These are phyloP conservation scores for Colletotrichum tofieldiae DNA, from an alignment of 2,329 filamentous ascomycete genomes.

Conservation along the genomic window DNA sequence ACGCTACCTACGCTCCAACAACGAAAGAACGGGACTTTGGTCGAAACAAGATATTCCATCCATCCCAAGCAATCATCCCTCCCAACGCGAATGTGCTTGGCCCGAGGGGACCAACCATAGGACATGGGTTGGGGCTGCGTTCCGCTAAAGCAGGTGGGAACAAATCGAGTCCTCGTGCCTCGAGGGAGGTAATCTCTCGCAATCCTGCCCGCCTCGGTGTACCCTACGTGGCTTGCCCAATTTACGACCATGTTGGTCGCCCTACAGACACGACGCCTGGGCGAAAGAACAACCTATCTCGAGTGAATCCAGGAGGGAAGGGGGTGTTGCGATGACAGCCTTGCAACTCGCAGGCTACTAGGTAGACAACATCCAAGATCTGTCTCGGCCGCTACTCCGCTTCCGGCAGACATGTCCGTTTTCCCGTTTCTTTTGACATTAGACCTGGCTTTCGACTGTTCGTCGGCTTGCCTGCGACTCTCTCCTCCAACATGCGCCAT, in stretches of 20 bases:
- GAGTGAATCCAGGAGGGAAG: neutral
- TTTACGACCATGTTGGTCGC: neutral
- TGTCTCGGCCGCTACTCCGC: slow-evolving; percentile 4
- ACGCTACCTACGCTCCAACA: neutral
- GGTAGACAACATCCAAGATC: neutral
- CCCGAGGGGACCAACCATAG: neutral
- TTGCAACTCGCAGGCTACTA: neutral
- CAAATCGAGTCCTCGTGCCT: neutral
- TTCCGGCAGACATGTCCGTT: neutral
- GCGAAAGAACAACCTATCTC: neutral
- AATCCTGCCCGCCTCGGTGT: neutral
- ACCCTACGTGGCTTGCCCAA: neutral
- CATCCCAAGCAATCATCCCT: neutral
- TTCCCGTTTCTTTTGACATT: neutral
- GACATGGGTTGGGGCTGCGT: neutral
- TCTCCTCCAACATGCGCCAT: neutral
- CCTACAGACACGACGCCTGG: neutral
- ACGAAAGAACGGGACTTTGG: neutral
- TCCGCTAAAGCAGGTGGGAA: neutral
- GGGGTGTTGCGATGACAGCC: neutral
- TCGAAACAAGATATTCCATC: neutral
- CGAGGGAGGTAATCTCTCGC: neutral
- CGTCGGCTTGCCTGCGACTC: neutral
- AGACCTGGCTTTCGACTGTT: neutral
- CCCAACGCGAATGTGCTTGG: neutral